Base-by-base conservation (phyloP, 768 basidiomycete species). In the Myochromella boudieri region DNA sequence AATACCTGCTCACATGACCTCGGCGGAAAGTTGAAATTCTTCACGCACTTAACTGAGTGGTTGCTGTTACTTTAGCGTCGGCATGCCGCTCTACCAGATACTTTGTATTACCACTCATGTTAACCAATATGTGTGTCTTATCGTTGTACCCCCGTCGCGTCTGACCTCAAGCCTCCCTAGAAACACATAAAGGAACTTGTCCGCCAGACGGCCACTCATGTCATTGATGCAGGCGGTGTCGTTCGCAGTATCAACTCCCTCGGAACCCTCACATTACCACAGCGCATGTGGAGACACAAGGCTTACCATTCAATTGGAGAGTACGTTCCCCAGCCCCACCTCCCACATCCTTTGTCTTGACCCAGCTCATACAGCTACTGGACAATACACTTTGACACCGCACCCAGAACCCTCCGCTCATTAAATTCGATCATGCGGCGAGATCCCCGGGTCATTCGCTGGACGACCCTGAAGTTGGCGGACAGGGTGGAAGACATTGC, bases 81-180 rank as follows among this genome's bases (percentile, higher is more conserved):
- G 60, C 60, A 95, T 95, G 91, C 91, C 91, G 4, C 78, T 93
- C 60, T 95, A 95, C 69, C 83, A 91, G 59, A 81, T 95, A 75
- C 59, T 92, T 40, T 92, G 91, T 61, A 89, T 94, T 49, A 75
- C 91, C 1, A 77, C 80, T 3, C 91, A 93, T 62, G 82, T 82
- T 53, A 65, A 68, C 12, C 76, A 85, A 78, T 91, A 85, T 60
- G 90, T 90, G 50, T 70, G 8, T 17, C 31, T 9, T 43, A 6
- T 20, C 10, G 12, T n/a, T 24, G 5, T 22, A 6, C 8, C 8
- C 12, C 14, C 6, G 44, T 6, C 27, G 50, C 26, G 36, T 17
- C 46, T 48, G 3, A 42, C 2, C 4, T 8, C 8, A 40, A 37
- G 42, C 3, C 18, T 20, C 5, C 24, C 12, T 63, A 93, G 91